A percentile compares a stretch with the other conserved stretches of the same genome.
Evolutionary conservation across 768 basidiomycete species (phyloP).

Genomic region (Dentipellis sp.): DNA sequence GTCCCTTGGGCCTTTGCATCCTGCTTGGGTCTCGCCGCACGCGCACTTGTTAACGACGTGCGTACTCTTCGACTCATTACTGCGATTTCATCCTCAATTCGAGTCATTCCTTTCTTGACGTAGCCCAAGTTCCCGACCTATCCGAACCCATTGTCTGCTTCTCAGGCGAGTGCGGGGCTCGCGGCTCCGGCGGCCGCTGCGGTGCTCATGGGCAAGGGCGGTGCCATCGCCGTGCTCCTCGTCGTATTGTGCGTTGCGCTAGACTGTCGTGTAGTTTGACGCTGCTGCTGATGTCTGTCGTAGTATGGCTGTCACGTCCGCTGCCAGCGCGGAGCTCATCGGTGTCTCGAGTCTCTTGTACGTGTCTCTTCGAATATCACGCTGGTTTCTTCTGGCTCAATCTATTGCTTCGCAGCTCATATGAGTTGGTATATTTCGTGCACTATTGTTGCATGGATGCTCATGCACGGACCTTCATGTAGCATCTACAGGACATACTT

Average conservation of each 20-base stretch:
- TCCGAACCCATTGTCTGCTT: slow-evolving; percentile 30
- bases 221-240: slow-evolving; percentile 33
- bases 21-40: slow-evolving; percentile 34
- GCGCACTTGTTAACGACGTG: slow-evolving; percentile 25
- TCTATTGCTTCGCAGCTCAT: slow-evolving; percentile 24
- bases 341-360: slow-evolving; percentile 35
- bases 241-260: slow-evolving; percentile 27
- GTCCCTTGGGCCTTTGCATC: slow-evolving; percentile 45
- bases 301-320: slow-evolving; percentile 38
- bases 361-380: slow-evolving; percentile 10
- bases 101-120: not conserved
- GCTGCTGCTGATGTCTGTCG: slow-evolving; percentile 6
- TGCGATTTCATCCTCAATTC: too few relatives aligned
- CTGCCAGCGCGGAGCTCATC: slow-evolving; percentile 36
- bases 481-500: slow-evolving; percentile 8
- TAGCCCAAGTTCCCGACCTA: slow-evolving; percentile 48
- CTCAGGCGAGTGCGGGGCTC: slow-evolving; percentile 33
- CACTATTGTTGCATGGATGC: not conserved
- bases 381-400: not conserved
- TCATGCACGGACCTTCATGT: not conserved
- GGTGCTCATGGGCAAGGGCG: slow-evolving; percentile 36
- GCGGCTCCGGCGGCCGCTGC: slow-evolving; percentile 37
- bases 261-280: slow-evolving; percentile 2
- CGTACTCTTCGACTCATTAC: not conserved
- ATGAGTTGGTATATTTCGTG: slow-evolving; percentile 31